Base-by-base conservation (phyloP, 2,329 filamentous ascomycete genomes). In the Hypoxylon sp. region DNA sequence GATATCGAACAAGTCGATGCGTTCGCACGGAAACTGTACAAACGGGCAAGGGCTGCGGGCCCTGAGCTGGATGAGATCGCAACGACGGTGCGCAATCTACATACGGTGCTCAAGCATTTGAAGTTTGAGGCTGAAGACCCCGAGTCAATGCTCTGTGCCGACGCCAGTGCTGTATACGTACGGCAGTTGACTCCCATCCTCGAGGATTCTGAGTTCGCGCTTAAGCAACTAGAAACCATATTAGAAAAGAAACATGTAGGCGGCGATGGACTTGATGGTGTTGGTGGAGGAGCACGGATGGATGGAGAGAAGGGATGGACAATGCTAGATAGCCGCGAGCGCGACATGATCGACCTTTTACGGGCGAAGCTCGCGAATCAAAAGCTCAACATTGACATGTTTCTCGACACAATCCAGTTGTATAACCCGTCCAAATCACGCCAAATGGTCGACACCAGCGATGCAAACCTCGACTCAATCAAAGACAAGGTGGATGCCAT, bases 401-500 rank as follows among this genome's bases (percentile, higher is more conserved):
- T 90, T 67, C 81, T 90, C 17, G 85, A 90, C 71, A 85, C 84
- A 0, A 82, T 90, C 17, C 87, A 89, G 74, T 74, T 88, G 47
- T 82, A 85, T 63, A 83, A 84, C 62, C 81, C 82, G 0, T 78
- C 80, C 17, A 84, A 82, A 68, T 74, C 81, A 72, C 69, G 78
- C 64, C 73, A 73, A 70, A 72, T 68, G 67, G 75, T 80, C 53
- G 77, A 81, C 39, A 77, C 79, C n/a, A 79, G 80, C 50, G 80
- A 77, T 47, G 76, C 80, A 17, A 79, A 82, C 24, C 78, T 89
- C 35, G 85, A 90, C 63, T 75, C 76, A 6, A 88, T 90, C 73
- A 86, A 88, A 76, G 85, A 88, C 74, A 88, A 89, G 73, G 85
- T 90, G 33, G 88, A 91, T 71, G 78, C 78, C 31, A 85, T 90